Evolutionary conservation across 805 yeast genomes (phyloP).

Genomic region (Wickerhamomyces ciferrii): DNA sequence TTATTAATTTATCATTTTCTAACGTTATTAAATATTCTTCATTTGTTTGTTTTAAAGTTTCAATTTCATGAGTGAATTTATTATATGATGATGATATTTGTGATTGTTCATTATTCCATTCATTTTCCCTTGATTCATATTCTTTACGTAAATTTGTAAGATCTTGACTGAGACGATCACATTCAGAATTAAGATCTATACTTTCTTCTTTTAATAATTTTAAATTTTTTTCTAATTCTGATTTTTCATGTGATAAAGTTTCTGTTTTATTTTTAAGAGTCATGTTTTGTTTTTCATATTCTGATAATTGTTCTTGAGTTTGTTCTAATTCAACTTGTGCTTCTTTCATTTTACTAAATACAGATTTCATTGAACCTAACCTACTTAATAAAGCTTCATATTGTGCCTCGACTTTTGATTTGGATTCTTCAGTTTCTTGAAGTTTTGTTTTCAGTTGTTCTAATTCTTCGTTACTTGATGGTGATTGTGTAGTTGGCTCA

Average conservation of each 20-base stretch:
- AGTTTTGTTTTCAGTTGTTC: constrained; percentile 24
- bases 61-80: constrained; percentile 34
- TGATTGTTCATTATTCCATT: constrained; percentile 12
- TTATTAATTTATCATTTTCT: constrained; percentile 28
- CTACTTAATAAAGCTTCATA: constrained; percentile 59
- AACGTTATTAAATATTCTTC: constrained; percentile 31
- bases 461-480: constrained; percentile 5
- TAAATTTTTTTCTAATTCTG: constrained; percentile 27
- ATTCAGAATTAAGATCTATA: constrained; percentile 44
- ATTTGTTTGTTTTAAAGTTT: constrained; percentile 31
- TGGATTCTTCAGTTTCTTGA: constrained; percentile 37
- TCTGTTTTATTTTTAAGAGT: constrained; percentile 29
- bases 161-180: constrained; percentile 42
- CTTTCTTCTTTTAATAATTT: constrained; percentile 35
- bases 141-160: constrained; percentile 33
- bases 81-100: constrained; percentile 3
- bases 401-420: constrained; percentile 51
- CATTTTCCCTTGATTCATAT: constrained; percentile 8
- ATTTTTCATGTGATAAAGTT: constrained; percentile 25
- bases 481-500: not conserved
- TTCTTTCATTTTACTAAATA: constrained; percentile 70
- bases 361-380: constrained; percentile 67
- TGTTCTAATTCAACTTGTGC: constrained; percentile 57
- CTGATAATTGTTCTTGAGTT: constrained; percentile 43
- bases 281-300: constrained; percentile 38